Evolutionary conservation across 164 flowering plant genomes (phyloP), one percentile per base, ranked within the genome.

Genomic region (Umbilicus rupestris): DNA sequence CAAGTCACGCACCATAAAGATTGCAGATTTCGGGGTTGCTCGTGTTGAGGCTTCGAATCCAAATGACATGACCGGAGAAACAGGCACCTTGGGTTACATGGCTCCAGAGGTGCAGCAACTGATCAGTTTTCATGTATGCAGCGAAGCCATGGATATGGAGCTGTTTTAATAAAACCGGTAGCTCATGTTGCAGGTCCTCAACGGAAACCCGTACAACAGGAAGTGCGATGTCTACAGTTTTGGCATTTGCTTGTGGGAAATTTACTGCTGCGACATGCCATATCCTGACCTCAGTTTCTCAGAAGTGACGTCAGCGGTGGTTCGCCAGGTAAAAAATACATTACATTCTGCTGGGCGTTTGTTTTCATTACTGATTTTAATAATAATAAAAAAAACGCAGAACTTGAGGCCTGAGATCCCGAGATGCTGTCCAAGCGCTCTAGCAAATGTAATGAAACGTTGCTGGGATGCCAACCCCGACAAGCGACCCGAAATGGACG

Each of bases 401-500:
- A 91, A 94, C 77, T 73, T 89, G 81, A 84, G 98, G 77, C 98
- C 98, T 28, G 96, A 91, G 44, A 85, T 91, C 44, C 98, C 98
- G 11, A 81, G 95, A 42, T 89, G 98, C 69, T 94, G 98, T 74
- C 97, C 98, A 14, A 89, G 86, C 70, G 76, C 96, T 37, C 68
- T 94, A 6, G 85, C 88, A 29, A 89, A 89, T 69, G 93, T 94
- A 67, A 94, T 91, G 98, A 90, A 83, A 70, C 78, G 82, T 66
- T 94, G 98, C 78, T 93, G 98, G 98, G 98, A 93, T 76, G 96
- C 97, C 14, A 86, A 84, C 68, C 96, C 97, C 5, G 96, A 91
- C 69, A 91, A 82, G 71, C 78, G 98, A 55, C 98, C 97, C 1
- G 98, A 94, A 75, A 94, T 94, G 98, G 97, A 94, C 39, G 97